These are phyloP conservation scores for Cercospora canescens DNA, from an alignment of 2,329 filamentous ascomycete genomes.

Conservation along the genomic window DNA sequence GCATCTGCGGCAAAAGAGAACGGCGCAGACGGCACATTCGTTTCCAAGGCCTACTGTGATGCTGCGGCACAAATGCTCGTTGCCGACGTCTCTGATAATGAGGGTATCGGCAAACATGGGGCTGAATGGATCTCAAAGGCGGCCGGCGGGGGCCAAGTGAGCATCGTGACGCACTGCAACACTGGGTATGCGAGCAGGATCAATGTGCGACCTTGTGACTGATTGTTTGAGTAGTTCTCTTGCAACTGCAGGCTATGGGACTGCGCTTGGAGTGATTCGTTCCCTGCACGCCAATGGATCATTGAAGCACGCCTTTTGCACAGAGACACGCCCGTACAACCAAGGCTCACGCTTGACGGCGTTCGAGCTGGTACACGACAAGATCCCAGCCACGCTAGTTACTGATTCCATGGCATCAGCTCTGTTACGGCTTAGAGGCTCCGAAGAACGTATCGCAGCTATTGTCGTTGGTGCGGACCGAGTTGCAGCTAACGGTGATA, in stretches of 20 bases:
- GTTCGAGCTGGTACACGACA: slow-evolving; percentile 93
- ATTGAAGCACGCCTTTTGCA: slow-evolving; percentile 87
- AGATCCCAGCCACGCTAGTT: slow-evolving; percentile 86
- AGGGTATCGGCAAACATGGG: slow-evolving; percentile 78
- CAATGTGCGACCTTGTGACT: slow-evolving; percentile 26
- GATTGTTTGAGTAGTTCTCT: slow-evolving; percentile 61
- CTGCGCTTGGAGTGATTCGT: slow-evolving; percentile 89
- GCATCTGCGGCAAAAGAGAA: slow-evolving; percentile 48
- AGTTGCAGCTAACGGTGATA: slow-evolving; percentile 94
- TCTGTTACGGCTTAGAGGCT: slow-evolving; percentile 66
- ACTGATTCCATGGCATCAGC: slow-evolving; percentile 97
- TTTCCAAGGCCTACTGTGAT: slow-evolving; percentile 71
- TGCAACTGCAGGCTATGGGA: slow-evolving; percentile 96
- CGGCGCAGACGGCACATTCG: slow-evolving; percentile 50
- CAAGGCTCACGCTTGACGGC: slow-evolving; percentile 93
- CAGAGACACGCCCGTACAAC: slow-evolving; percentile 96
- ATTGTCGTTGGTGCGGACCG: slow-evolving; percentile 94
- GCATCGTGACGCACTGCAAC: slow-evolving; percentile 97
- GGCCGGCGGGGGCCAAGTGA: slow-evolving; percentile 59
- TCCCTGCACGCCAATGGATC: slow-evolving; percentile 67
- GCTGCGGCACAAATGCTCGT: slow-evolving; percentile 84
- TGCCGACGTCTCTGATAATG: slow-evolving; percentile 85
- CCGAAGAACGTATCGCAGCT: slow-evolving; percentile 69
- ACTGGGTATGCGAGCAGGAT: slow-evolving; percentile 63
- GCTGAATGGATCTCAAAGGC: slow-evolving; percentile 76